Conservation (phyloP, 1,139 yeast genomes). For the Yamadazyma pseudoaaseri region DNA sequence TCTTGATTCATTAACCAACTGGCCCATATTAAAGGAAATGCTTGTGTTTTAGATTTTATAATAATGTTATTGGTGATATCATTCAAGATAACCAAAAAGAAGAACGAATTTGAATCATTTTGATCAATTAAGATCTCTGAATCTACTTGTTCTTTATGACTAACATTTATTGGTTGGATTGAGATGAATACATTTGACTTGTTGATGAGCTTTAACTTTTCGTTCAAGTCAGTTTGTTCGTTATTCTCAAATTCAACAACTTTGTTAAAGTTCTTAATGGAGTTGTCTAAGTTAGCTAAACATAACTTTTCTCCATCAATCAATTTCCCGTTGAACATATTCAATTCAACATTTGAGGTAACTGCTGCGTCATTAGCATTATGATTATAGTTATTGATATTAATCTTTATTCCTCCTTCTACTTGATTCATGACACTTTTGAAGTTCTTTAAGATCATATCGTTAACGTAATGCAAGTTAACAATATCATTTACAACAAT, state of each 20-base stretch:
- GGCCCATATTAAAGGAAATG: conserved; percentile 89
- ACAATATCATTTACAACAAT: conserved; percentile 74
- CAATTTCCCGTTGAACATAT: conserved; percentile 71
- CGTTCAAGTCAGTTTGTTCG: conserved; percentile 19
- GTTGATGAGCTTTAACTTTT: conserved; percentile 28
- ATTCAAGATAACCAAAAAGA: conserved; percentile 69
- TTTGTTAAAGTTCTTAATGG: conserved; percentile 48
- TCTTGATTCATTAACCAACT: conserved; percentile 68
- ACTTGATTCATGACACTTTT: conserved; percentile 87
- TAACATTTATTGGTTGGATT: conserved; percentile 56
- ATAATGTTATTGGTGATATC: conserved; percentile 79
- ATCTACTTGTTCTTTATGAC: conserved; percentile 18
- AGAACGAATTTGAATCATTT: conserved; percentile 36
- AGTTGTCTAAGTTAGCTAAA: conserved; percentile 78
- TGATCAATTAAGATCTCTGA: conserved; percentile 38
- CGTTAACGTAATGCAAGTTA: conserved; percentile 66
- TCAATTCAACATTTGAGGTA: conserved; percentile 42
- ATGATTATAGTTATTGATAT: conserved; percentile 53
- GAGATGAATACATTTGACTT: conserved; percentile 75
- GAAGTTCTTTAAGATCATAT: conserved; percentile 66
- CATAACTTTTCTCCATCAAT: conserved; percentile 90
- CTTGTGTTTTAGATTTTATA: conserved; percentile 76
- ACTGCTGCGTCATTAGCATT: conserved; percentile 15
- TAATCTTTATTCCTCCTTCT: conserved; percentile 77
- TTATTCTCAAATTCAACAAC: conserved; percentile 24